Percentiles rank a stretch among this genome's conserved stretches.
Evolutionary conservation across 2,329 filamentous ascomycete species (phyloP).

Genomic region (Hypoxylon sp.): DNA sequence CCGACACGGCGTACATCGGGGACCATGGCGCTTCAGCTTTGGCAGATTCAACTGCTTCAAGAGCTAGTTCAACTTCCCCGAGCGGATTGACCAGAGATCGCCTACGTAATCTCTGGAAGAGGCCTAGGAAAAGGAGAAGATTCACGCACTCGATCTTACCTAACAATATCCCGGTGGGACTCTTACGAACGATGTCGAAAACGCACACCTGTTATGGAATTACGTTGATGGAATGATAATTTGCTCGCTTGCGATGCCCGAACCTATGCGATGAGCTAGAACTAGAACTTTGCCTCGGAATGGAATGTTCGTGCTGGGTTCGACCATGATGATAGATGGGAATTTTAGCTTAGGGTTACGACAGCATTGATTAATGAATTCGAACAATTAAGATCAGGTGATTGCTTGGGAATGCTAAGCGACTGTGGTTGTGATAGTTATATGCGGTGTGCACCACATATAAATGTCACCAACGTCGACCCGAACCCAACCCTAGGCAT

Average conservation of each 20-base stretch:
- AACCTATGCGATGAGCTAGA: neutral
- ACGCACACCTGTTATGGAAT: neutral
- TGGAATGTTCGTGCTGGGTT: neutral
- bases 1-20: slow-evolving; percentile 62
- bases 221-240: neutral
- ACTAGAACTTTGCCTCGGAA: neutral
- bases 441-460: too few relatives aligned
- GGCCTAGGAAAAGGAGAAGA: neutral
- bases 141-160: neutral
- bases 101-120: neutral
- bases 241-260: neutral
- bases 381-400: neutral
- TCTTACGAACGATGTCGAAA: neutral
- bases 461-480: too few relatives aligned
- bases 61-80: slow-evolving; percentile 12
- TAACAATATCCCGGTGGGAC: neutral
- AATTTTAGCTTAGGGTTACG: neutral
- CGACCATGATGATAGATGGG: neutral
- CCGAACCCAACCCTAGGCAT: too few relatives aligned
- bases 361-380: neutral
- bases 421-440: too few relatives aligned
- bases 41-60: slow-evolving; percentile 67
- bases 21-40: slow-evolving; percentile 65
- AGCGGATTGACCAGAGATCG: neutral
- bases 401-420: neutral